A percentile compares a stretch with the other conserved stretches of the same genome.
Conservation (phyloP, 2,329 filamentous ascomycete genomes). For the Clonostachys byssicola region DNA sequence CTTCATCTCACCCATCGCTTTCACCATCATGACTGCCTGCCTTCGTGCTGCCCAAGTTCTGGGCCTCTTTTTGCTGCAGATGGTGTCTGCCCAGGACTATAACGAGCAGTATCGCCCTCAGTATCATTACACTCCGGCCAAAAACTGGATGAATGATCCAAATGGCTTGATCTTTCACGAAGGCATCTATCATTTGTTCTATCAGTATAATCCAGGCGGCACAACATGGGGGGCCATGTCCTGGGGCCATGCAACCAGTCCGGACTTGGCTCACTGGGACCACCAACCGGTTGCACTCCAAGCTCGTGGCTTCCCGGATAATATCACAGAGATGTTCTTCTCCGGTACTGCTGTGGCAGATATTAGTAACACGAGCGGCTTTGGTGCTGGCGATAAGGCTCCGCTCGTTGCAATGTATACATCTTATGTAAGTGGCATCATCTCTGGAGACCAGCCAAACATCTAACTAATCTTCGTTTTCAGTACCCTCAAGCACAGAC, state of each 20-base stretch:
- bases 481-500: slow-evolving; percentile 1
- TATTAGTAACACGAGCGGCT: slow-evolving; percentile 2
- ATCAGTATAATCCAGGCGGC: slow-evolving; percentile 4
- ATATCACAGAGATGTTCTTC: slow-evolving; percentile 3
- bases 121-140: slow-evolving; percentile 2
- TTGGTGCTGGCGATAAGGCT: background rate
- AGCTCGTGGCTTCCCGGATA: background rate
- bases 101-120: slow-evolving; percentile 3
- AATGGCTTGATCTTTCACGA: slow-evolving; percentile 4
- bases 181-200: slow-evolving; percentile 2
- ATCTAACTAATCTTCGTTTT: background rate
- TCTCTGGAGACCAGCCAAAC: background rate
- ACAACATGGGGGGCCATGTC: slow-evolving; percentile 1
- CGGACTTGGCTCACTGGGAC: slow-evolving; percentile 2
- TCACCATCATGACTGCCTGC: background rate
- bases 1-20: no score
- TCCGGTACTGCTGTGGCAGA: slow-evolving; percentile 3
- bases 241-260: slow-evolving; percentile 3
- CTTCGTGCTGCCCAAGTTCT: background rate
- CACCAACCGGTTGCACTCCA: slow-evolving; percentile 1
- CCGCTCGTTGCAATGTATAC: slow-evolving; percentile 2
- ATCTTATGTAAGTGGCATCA: background rate
- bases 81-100: slow-evolving; percentile 2
- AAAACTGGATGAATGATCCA: slow-evolving; percentile 4
- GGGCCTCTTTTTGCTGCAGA: background rate